A percentile compares a stretch with the other conserved stretches of the same genome.
These are phyloP conservation scores for Hepatocystis sp. DNA, from an alignment of 169 alveolate genomes.

Conservation along the genomic window DNA sequence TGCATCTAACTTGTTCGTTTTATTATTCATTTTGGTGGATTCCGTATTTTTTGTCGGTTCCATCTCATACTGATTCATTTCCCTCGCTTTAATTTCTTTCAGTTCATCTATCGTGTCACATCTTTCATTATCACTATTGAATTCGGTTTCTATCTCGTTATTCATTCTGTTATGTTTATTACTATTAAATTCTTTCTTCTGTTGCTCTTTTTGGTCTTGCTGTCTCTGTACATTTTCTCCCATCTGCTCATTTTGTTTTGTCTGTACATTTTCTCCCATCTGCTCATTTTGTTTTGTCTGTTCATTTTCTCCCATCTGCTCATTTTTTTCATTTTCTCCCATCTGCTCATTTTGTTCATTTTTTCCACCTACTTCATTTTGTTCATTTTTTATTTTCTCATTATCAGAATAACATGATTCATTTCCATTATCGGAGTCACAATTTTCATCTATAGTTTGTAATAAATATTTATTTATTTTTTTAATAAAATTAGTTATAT, in stretches of 20 bases:
- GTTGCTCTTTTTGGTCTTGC: neutral
- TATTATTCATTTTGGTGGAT: neutral
- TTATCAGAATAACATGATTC: slow-evolving; percentile 76
- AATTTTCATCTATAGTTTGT: slow-evolving; percentile 17
- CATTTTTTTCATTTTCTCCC: slow-evolving; percentile 65
- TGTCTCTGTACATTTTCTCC: neutral
- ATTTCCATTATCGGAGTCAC: slow-evolving; percentile 28
- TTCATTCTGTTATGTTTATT: neutral
- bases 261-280: neutral
- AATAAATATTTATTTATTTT: slow-evolving; percentile 28
- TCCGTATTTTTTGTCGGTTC: too few relatives aligned
- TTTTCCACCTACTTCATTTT: slow-evolving; percentile 58
- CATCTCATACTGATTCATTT: too few relatives aligned
- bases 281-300: neutral
- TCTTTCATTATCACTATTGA: neutral
- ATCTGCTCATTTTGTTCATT: slow-evolving; percentile 76
- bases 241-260: neutral
- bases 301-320: neutral
- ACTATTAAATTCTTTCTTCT: too few relatives aligned
- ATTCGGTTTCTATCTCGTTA: neutral
- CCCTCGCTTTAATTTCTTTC: neutral
- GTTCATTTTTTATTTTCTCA: slow-evolving; percentile 77
- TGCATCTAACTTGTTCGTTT: neutral
- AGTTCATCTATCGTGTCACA: neutral
- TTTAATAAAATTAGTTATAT: slow-evolving; percentile 49